Conservation (phyloP, 305 asterid genomes). For the Solanum hybrid region DNA sequence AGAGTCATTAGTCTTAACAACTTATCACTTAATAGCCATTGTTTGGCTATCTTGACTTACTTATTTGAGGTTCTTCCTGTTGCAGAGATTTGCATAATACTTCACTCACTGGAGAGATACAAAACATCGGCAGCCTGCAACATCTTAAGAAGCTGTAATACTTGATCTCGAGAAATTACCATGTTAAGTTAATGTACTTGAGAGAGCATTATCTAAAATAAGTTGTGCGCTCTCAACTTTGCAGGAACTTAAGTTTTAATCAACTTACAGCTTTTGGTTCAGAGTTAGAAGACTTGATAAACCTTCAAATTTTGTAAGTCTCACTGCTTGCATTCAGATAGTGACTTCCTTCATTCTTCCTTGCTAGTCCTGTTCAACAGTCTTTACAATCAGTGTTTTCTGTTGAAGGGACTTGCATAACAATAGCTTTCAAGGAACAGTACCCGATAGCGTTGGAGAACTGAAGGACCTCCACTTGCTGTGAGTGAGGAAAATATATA, state of each 20-base stretch:
- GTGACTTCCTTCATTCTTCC: not conserved
- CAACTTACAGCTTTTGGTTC: constrained; percentile 73
- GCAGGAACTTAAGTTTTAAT: constrained; percentile 92
- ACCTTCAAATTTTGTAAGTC: constrained; percentile 85
- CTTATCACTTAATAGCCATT: not conserved
- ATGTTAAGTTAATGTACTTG: not conserved
- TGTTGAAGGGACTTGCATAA: constrained; percentile 69
- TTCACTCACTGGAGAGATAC: constrained; percentile 79
- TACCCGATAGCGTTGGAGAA: constrained; percentile 73
- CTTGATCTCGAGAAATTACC: constrained; percentile 9
- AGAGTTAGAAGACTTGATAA: constrained; percentile 72
- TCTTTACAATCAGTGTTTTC: not conserved
- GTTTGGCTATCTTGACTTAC: not conserved
- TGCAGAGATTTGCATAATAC: constrained; percentile 84
- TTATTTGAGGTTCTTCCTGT: not conserved
- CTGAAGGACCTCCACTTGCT: constrained; percentile 61
- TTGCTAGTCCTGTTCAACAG: not conserved
- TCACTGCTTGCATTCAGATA: not conserved
- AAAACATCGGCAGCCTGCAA: constrained; percentile 79
- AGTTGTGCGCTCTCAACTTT: constrained; percentile 5
- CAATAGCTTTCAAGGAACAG: constrained; percentile 71
- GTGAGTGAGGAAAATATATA: constrained; percentile 36
- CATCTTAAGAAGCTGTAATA: constrained; percentile 74
- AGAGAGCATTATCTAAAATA: not conserved
- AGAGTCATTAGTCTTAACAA: constrained; percentile 18